Evolutionary conservation across 164 flowering plant species (phyloP), one percentile per base, ranked within the genome.

Genomic region (Warburgia ugandensis): DNA sequence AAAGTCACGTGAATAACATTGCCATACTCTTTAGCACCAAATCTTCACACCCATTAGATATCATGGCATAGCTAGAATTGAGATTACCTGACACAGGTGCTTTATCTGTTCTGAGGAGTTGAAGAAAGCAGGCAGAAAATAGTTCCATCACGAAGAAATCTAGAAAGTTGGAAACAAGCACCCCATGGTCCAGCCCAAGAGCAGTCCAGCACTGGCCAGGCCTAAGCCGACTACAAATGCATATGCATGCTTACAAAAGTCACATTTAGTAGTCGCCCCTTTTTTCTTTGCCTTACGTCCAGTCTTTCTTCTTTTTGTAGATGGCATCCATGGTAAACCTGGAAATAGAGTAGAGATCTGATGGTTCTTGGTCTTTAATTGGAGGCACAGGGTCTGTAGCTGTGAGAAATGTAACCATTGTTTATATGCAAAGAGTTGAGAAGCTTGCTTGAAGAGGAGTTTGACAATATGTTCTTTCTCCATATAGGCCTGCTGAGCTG

Each of bases 401-500:
- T 79, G 81, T 49, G 79, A 58, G 26, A 81, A 40, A 13, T 64
- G 78, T 45, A 83, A 39, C 95, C 90, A 92, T 56, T 83, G 98
- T 67, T 76, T 87, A 49, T 81, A 83, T 17, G 88, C 98, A 63
- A 92, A 81, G 29, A 92, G 84, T 25, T 83, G 91, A 1, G 92
- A 81, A 3, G 96, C 94, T 60, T 92, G 96, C 51, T 52, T 76
- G 69, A 87, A 77, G 61, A 92, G 70, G 52, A 92, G 94, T 68
- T 77, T 77, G 39, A 87, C 28, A 7, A 87, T 65, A 64, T 83
- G 83, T 53, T 92, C 98, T 67, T 83, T 92, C 73, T 87, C 96
- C 0, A 55, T 62, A 65, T 55, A 57, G 12, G 87, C 88, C 59
- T 70, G 70, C 58, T 78, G 67, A 64, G 94, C 95, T 36, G 78